A percentile compares a stretch with the other conserved stretches of the same genome.
These are phyloP conservation scores for Posidonia oceanica DNA, from an alignment of 116 monocot genomes.

Conservation along the genomic window DNA sequence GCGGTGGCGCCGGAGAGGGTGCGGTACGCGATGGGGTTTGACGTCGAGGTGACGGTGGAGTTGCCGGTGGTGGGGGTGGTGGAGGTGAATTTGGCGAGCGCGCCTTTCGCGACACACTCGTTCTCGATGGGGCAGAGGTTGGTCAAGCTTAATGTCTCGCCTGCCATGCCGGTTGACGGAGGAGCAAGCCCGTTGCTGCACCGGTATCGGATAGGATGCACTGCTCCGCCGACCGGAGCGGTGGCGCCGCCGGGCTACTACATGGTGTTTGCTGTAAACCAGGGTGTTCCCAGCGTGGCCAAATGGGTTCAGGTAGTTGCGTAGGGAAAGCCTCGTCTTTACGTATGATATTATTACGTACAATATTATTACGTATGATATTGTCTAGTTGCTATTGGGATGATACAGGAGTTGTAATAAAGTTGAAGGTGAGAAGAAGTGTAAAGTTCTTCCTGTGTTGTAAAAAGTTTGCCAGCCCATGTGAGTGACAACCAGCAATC, in stretches of 20 bases:
- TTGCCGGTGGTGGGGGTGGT: conserved; percentile 40
- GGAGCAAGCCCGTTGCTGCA: not conserved
- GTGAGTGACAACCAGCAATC: too few relatives aligned
- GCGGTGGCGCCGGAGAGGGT: conserved; percentile 26
- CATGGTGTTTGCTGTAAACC: conserved; percentile 62
- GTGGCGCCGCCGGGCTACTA: conserved; percentile 84
- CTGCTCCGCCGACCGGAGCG: conserved; percentile 37
- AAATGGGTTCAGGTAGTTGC: conserved; percentile 38
- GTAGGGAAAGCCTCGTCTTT: too few relatives aligned
- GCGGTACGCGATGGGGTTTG: conserved; percentile 36
- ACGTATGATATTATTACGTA: too few relatives aligned
- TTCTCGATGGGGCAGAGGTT: conserved; percentile 73
- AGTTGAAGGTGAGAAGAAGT: too few relatives aligned
- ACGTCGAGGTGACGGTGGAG: conserved; percentile 32
- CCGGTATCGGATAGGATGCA: conserved; percentile 32
- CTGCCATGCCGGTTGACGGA: conserved; percentile 10
- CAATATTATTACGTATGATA: too few relatives aligned
- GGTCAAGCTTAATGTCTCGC: conserved; percentile 36
- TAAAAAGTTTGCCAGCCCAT: too few relatives aligned
- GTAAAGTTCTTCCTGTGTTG: too few relatives aligned
- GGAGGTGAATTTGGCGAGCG: conserved; percentile 48
- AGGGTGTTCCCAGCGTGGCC: conserved; percentile 59
- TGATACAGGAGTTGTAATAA: too few relatives aligned
- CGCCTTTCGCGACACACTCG: conserved; percentile 72
- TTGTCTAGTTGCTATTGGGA: too few relatives aligned